Evolutionary conservation across 371 early-diverging fungal species (phyloP).

Genomic region (Synchytrium microbalum): DNA sequence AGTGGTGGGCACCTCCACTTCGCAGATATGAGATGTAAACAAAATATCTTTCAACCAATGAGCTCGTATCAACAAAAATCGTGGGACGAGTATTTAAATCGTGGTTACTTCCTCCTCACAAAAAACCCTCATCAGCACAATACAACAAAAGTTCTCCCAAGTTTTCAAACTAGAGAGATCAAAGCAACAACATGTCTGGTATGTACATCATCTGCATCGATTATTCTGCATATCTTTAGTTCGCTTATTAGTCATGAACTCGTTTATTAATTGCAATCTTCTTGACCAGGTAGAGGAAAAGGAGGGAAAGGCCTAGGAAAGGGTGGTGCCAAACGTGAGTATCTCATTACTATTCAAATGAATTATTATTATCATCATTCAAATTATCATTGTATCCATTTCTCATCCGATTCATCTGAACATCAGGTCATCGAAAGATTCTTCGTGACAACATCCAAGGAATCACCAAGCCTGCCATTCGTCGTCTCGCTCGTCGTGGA

Average conservation of each 20-base stretch:
- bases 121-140: not conserved
- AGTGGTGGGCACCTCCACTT: not conserved
- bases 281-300: conserved; percentile 42
- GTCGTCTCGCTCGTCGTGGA: conserved; percentile 99
- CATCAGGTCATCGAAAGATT: conserved; percentile 99
- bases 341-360: no score
- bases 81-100: no score
- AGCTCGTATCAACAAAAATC: no score
- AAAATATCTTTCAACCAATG: no score
- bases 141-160: not conserved
- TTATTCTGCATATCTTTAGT: not conserved
- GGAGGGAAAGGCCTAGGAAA: conserved; percentile 49
- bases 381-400: no score
- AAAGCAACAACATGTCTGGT: not conserved
- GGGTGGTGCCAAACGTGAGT: conserved; percentile 64
- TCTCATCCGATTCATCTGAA: no score
- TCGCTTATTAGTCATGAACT: not conserved
- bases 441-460: conserved; percentile 97
- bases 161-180: not conserved
- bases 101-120: not conserved
- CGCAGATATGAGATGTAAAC: no score
- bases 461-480: conserved; percentile 99
- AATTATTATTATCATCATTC: no score
- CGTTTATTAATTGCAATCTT: conserved; percentile 9
- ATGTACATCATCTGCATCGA: not conserved